Conservation (phyloP, 2,329 filamentous ascomycete genomes). For the Colletotrichum simmondsii region DNA sequence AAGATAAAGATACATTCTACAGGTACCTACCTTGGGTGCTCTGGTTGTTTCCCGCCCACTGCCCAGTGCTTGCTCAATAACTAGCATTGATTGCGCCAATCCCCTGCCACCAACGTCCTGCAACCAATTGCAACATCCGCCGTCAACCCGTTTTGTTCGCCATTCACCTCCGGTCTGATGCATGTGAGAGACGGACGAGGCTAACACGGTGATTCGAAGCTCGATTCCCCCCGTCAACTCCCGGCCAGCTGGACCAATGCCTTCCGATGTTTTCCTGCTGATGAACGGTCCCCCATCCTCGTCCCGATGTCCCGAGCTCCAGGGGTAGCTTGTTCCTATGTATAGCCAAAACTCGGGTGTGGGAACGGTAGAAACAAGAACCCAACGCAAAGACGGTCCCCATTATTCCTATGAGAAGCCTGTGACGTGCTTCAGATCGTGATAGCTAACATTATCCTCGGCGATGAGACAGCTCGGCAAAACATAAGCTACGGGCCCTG, state of each 20-base stretch:
- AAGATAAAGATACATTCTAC: slow-evolving; percentile 7
- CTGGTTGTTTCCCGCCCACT: too few relatives aligned
- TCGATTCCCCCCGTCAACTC: slow-evolving; percentile 23
- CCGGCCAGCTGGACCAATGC: slow-evolving; percentile 7
- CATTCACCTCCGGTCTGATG: not conserved
- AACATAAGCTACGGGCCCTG: not conserved
- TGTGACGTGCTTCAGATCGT: slow-evolving; percentile 16
- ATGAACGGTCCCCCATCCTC: not conserved
- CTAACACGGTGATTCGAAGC: not conserved
- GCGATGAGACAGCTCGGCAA: slow-evolving; percentile 8
- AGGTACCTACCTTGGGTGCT: not conserved
- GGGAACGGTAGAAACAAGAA: slow-evolving; percentile 16
- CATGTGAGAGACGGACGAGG: slow-evolving; percentile 21
- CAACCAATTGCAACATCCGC: not conserved
- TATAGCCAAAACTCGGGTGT: slow-evolving; percentile 34
- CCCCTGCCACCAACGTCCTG: not conserved
- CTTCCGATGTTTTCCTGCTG: slow-evolving; percentile 24
- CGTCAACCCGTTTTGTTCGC: slow-evolving; percentile 3
- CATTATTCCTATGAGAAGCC: not conserved
- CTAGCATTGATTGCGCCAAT: not conserved
- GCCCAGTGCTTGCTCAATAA: not conserved
- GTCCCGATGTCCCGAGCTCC: not conserved
- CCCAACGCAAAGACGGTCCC: not conserved
- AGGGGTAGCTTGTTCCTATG: slow-evolving; percentile 35
- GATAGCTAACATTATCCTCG: not conserved